Base-by-base conservation (phyloP, 139 green algal species). In the Nannochloris sp. region DNA sequence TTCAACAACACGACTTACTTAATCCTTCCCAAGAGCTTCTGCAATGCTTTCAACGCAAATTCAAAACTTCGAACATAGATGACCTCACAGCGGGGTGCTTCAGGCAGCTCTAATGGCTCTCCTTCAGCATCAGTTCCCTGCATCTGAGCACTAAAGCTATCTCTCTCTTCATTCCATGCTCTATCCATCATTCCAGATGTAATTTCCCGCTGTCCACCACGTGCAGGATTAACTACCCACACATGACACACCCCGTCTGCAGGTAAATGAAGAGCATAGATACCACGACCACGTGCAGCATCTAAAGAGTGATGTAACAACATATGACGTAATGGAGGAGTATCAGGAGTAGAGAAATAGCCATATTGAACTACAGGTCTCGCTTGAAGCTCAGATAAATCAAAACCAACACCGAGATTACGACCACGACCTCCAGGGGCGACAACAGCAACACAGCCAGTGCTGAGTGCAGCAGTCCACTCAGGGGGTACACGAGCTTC, bases 401-500 rank as follows among this genome's bases (percentile, higher is more conserved):
- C 38, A 37, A 89, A 94, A 31, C 79, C 76, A 1, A 77, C 70
- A 0, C 68, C 77, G 25, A 89, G 64, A 59, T 71, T 68, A 25
- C 74, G 72, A n/a, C 6, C 13, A 10, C 70, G 55, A 0, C 67
- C 75, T 19, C 35, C 31, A 6, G 75, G 78, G 0, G 67, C 38
- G 30, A 94, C 75, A n/a, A 56, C 54, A 4, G 83, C 79, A 2
- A 89, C 79, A 54, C 84, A 96, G 54, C 91, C 91, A 45, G 48
- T 24, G 25, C 9, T 30, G 61, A 95, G 78, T 32, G 84, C 70
- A 9, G 85, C 83, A 24, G 78, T 59, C 59, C 85, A 63, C 6
- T 70, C 62, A 25, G 89, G 72, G 0, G 87, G 83, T 55, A 96
- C 62, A 4, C 87, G 79, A 31, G 80, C 84, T 76, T 97, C 85